A percentile compares a stretch with the other conserved stretches of the same genome.
These are phyloP conservation scores for Castanea crenata DNA, from an alignment of 306 rosid species.

Conservation along the genomic window DNA sequence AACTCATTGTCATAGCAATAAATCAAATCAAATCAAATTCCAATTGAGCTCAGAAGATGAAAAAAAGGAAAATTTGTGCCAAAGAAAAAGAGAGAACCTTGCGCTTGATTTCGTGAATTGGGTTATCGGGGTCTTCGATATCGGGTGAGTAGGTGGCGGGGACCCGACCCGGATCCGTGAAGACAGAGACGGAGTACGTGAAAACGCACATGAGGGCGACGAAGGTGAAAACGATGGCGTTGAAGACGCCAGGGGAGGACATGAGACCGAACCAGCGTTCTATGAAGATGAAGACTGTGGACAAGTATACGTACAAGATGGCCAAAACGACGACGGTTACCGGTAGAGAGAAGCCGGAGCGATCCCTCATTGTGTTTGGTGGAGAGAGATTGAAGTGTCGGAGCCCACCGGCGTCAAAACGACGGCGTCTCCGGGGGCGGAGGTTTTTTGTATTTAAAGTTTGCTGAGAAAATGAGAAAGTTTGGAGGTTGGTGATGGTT, in stretches of 20 bases:
- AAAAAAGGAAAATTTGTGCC: background rate
- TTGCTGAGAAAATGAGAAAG: background rate
- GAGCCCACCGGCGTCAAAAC: conserved; percentile 73
- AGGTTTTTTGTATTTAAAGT: background rate
- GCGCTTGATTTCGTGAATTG: conserved; percentile 95
- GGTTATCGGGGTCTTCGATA: conserved; percentile 58
- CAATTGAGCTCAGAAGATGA: background rate
- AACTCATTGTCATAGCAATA: no score
- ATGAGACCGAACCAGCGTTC: conserved; percentile 86
- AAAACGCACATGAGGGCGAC: conserved; percentile 49
- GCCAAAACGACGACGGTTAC: conserved; percentile 57
- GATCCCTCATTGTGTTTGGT: conserved; percentile 41
- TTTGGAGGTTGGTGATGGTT: conserved; percentile 8
- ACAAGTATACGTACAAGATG: conserved; percentile 62
- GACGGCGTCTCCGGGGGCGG: conserved; percentile 57
- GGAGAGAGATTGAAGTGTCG: background rate
- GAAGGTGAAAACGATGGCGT: conserved; percentile 76
- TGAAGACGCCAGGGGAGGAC: conserved; percentile 88
- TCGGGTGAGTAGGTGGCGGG: conserved; percentile 78
- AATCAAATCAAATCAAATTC: background rate
- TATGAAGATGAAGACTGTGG: conserved; percentile 76
- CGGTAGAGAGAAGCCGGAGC: conserved; percentile 52
- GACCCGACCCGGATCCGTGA: conserved; percentile 85
- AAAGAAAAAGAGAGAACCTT: conserved; percentile 49
- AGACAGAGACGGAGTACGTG: conserved; percentile 54